Evolutionary conservation across 192 early-diverging fungal genomes (phyloP).

Genomic region (Coemansia sp.): DNA sequence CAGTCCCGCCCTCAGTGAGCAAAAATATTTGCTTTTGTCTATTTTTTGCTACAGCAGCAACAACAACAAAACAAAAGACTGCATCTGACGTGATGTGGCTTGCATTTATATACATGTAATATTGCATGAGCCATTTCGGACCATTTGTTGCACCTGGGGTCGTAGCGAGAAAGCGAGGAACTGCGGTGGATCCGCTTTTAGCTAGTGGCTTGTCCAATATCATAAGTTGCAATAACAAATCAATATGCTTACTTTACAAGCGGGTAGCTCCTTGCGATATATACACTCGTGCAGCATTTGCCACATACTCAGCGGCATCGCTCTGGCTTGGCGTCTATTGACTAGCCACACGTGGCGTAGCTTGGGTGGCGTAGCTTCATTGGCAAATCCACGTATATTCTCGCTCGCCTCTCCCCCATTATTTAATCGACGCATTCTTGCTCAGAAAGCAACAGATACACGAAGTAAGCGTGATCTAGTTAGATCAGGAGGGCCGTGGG

Average conservation of each 20-base stretch:
- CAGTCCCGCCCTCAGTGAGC: background rate
- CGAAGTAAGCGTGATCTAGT: background rate
- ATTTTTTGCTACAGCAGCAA: background rate
- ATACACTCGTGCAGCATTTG: too few species aligned
- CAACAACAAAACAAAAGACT: background rate
- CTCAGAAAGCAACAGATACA: background rate
- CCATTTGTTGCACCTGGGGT: too few species aligned
- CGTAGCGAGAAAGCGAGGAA: too few species aligned
- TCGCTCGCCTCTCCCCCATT: background rate
- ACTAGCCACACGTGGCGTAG: constrained; percentile 5
- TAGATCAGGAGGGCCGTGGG: constrained; percentile 1
- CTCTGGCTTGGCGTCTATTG: too few species aligned
- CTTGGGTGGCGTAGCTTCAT: too few species aligned
- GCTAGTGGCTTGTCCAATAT: too few species aligned
- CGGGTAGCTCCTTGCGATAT: too few species aligned
- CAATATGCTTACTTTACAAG: background rate
- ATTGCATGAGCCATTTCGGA: too few species aligned
- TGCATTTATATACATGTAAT: background rate
- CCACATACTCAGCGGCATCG: too few species aligned
- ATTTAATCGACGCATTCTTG: too few species aligned
- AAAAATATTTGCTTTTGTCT: background rate
- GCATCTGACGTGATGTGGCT: constrained; percentile 4
- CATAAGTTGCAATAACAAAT: background rate
- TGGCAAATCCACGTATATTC: constrained; percentile 3
- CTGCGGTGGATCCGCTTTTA: too few species aligned